Conservation (phyloP, 192 early-diverging fungal species). For the Entophlyctis helioformis region DNA sequence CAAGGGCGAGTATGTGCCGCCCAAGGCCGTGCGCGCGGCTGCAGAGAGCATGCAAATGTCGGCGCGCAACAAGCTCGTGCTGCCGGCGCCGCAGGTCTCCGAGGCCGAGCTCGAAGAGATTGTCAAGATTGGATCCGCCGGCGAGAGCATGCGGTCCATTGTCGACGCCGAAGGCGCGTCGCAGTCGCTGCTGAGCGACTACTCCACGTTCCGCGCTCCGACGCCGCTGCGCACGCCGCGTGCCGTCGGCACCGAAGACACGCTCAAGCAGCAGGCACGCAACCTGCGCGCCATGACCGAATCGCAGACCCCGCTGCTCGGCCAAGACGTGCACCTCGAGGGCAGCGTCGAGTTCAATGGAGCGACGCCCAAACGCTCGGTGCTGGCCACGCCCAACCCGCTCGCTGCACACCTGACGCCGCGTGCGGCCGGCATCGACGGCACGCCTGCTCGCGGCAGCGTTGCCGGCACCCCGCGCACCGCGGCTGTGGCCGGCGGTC, state of each 20-base stretch:
- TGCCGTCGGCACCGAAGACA: slow-evolving; percentile 36
- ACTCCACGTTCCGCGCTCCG: slow-evolving; percentile 23
- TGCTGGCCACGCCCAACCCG: slow-evolving; percentile 73
- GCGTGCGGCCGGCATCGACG: slow-evolving; percentile 4
- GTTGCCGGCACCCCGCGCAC: slow-evolving; percentile 7
- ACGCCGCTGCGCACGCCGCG: slow-evolving; percentile 59
- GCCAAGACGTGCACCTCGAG: slow-evolving; percentile 43
- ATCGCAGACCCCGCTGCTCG: slow-evolving; percentile 76
- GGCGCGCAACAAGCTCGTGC: slow-evolving; percentile 56
- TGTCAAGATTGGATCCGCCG: slow-evolving; percentile 77
- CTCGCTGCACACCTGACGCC: slow-evolving; percentile 35
- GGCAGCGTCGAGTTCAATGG: slow-evolving; percentile 53
- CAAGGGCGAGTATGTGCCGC: slow-evolving; percentile 51
- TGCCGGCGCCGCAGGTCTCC: slow-evolving; percentile 86
- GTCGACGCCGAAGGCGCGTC: slow-evolving; percentile 55
- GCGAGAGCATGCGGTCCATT: slow-evolving; percentile 59
- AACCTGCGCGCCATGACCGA: slow-evolving; percentile 65
- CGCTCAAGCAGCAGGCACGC: slow-evolving; percentile 65
- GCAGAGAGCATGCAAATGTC: slow-evolving; percentile 52
- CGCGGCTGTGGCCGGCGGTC: slow-evolving; percentile 1
- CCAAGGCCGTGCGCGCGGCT: slow-evolving; percentile 48
- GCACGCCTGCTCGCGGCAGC: slow-evolving; percentile 4
- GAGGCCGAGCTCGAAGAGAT: slow-evolving; percentile 85
- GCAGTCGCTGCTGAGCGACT: slow-evolving; percentile 59
- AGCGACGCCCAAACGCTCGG: slow-evolving; percentile 37